Base-by-base conservation (phyloP, 2,329 filamentous ascomycete species). In the Trichophyton simii region DNA sequence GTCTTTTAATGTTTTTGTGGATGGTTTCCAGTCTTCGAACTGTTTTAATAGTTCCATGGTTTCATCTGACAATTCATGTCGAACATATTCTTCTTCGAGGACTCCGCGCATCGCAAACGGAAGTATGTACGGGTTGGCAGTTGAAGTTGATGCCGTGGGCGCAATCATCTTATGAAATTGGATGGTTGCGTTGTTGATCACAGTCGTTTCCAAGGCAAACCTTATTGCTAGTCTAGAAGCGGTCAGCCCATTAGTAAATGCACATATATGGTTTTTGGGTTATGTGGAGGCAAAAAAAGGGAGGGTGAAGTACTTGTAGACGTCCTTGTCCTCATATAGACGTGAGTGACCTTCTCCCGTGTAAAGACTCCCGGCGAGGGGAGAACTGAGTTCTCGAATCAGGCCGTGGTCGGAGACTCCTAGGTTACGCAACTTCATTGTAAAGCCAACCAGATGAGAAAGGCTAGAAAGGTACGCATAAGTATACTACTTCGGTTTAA, bases 21-120 rank as follows among this genome's bases (percentile, higher is more conserved):
- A 81, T 0, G 94, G 94, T 70, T 88, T 91, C 94, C 94, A 99
- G 60, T 89, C 85, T 71, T 97, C 91, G 73, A 97, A 99, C 72
- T 95, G 85, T 63, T 79, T 80, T n/a, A 99, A 77, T 58, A 99
- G 74, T 69, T 90, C 83, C 63, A 83, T 82, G 5, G 89, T 90
- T 75, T 99, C 94, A 1, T 80, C 76, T 36, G 83, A 83, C 18
- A 95, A 76, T 70, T 95, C 88, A 22, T 84, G 88, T 72, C 88
- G 91, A 25, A 97, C 92, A 68, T 90, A 85, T 18, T 94, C 87
- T 72, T 99, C 94, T 71, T 97, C 94, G 1, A 99, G 76, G 62
- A 99, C 77, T 0, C 94, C 94, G 6, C 94, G 84, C 86, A 99
- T 94, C 41, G 94, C 92, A 86, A 95, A 99, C 0, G 94, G 94